Evolutionary conservation across 768 basidiomycete genomes (phyloP).

Genomic region (Daedaleopsis sinensis): DNA sequence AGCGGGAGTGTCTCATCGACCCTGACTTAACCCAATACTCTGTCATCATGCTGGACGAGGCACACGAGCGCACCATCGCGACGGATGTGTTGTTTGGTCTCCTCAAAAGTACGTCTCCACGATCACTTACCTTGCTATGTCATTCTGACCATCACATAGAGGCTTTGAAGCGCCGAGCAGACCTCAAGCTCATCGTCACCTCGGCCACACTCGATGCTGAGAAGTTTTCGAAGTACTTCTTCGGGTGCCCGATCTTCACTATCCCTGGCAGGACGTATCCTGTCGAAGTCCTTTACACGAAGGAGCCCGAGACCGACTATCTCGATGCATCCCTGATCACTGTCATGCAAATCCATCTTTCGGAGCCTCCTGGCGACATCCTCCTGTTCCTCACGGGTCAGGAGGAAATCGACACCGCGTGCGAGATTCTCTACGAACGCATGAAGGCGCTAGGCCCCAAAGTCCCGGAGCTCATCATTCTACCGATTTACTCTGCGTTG

Average conservation of each 20-base stretch:
- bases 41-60: constrained; percentile 98
- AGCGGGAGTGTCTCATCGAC: constrained; percentile 95
- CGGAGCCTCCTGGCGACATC: constrained; percentile 95
- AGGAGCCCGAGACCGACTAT: constrained; percentile 97
- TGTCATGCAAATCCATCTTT: constrained; percentile 98
- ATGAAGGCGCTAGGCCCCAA: constrained; percentile 99
- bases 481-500: constrained; percentile 97
- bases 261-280: constrained; percentile 99
- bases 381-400: constrained; percentile 98
- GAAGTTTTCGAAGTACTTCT: constrained; percentile 99
- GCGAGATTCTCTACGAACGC: constrained; percentile 96
- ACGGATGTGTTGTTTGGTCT: constrained; percentile 98
- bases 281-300: constrained; percentile 97
- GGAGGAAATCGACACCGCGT: constrained; percentile 97
- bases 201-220: constrained; percentile 99
- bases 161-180: constrained; percentile 91
- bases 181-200: constrained; percentile 97
- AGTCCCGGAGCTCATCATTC: constrained; percentile 94
- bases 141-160: constrained; percentile 49
- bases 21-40: constrained; percentile 92
- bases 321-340: constrained; percentile 98
- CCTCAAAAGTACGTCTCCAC: constrained; percentile 72
- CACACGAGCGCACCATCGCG: constrained; percentile 97
- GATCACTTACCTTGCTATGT: constrained; percentile 17
- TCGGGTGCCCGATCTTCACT: constrained; percentile 97